Conservation (phyloP, 208 protist species). For the Trypanosoma brucei region DNA sequence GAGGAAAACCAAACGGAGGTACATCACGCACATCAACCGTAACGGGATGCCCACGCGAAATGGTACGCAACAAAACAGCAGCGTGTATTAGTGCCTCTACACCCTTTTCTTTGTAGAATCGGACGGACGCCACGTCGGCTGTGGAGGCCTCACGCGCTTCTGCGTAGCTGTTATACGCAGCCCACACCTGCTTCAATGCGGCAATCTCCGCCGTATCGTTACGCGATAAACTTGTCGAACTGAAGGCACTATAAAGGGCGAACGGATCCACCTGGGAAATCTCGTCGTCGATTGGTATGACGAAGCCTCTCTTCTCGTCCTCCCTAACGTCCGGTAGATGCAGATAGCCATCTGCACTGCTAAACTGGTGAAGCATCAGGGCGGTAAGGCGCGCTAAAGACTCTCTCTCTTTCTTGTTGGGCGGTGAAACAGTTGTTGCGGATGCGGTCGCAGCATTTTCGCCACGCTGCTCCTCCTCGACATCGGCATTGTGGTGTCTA, state of each 20-base stretch:
- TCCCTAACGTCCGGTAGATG: slow-evolving; percentile 43
- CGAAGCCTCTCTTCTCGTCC: slow-evolving; percentile 61
- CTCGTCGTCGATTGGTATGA: slow-evolving; percentile 65
- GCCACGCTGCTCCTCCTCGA: slow-evolving; percentile 11
- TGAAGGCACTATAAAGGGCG: slow-evolving; percentile 69
- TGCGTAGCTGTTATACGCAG: slow-evolving; percentile 62
- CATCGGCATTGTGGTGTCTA: not conserved
- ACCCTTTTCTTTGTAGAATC: slow-evolving; percentile 64
- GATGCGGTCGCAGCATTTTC: not conserved
- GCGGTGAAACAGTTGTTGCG: not conserved
- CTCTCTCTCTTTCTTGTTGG: slow-evolving; percentile 17
- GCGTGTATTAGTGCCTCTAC: slow-evolving; percentile 79
- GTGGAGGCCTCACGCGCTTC: slow-evolving; percentile 52
- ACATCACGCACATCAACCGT: slow-evolving; percentile 18
- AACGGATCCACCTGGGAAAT: slow-evolving; percentile 68
- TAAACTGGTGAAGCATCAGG: slow-evolving; percentile 81
- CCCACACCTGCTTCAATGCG: slow-evolving; percentile 70
- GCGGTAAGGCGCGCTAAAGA: slow-evolving; percentile 52
- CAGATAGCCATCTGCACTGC: slow-evolving; percentile 78
- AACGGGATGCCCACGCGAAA: slow-evolving; percentile 62
- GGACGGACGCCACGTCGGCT: slow-evolving; percentile 25
- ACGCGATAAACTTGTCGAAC: slow-evolving; percentile 29
- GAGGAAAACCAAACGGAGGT: slow-evolving; percentile 54
- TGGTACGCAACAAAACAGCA: slow-evolving; percentile 63
- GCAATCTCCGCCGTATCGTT: slow-evolving; percentile 46